phyloP scores from a whole-genome alignment of 345 rosid genomes.

The Arabis alpina region DNA sequence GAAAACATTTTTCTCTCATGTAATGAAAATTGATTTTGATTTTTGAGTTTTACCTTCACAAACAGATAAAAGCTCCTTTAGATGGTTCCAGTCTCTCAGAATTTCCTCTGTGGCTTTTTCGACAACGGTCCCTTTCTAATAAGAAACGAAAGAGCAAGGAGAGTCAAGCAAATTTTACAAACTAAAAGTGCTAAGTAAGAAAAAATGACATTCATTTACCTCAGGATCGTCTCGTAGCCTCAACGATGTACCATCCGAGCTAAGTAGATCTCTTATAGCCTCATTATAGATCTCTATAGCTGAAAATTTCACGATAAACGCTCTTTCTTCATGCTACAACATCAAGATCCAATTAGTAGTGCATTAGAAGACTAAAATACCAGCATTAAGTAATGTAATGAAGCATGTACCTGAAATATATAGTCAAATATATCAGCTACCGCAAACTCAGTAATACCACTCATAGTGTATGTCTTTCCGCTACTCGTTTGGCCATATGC shows the following conservation, averaged over 20 bases:
- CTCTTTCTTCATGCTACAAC: slow-evolving; percentile 93
- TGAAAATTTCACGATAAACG: slow-evolving; percentile 79
- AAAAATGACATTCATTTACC: slow-evolving; percentile 44
- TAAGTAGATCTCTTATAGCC: slow-evolving; percentile 86
- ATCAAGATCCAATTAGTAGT: slow-evolving; percentile 21
- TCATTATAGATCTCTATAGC: slow-evolving; percentile 99
- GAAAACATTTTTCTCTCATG: background rate
- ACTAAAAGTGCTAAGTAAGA: background rate
- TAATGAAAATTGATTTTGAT: background rate
- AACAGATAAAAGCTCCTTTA: slow-evolving; percentile 76
- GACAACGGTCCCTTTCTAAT: slow-evolving; percentile 83
- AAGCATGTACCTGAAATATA: slow-evolving; percentile 57
- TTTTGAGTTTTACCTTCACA: slow-evolving; percentile 74
- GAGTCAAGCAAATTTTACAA: slow-evolving; percentile 8
- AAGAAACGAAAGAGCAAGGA: slow-evolving; percentile 25
- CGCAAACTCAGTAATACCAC: slow-evolving; percentile 80
- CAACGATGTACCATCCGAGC: slow-evolving; percentile 65
- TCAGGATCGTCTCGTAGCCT: slow-evolving; percentile 91
- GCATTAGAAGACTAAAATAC: background rate
- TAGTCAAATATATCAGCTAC: slow-evolving; percentile 93
- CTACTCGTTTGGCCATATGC: slow-evolving; percentile 99
- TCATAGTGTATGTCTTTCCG: slow-evolving; percentile 98
- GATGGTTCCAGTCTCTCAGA: slow-evolving; percentile 82
- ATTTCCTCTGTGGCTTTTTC: slow-evolving; percentile 84
- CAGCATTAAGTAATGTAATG: background rate